Conservation (phyloP, 169 alveolate genomes). For the Plasmodium knowlesi region DNA sequence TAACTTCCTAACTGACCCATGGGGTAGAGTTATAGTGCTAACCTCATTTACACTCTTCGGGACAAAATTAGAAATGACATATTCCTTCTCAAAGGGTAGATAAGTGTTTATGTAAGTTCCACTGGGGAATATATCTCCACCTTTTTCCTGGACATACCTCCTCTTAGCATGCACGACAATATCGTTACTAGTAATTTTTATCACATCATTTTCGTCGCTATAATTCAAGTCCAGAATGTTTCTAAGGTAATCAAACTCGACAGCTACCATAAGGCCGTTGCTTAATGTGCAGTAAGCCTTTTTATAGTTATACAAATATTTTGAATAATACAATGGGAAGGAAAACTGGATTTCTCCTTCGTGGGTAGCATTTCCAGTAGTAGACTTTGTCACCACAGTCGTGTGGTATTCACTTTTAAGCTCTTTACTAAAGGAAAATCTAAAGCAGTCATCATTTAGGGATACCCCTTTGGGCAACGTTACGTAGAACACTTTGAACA, state of each 20-base stretch:
- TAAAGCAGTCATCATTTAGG: background rate
- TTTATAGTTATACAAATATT: constrained; percentile 4
- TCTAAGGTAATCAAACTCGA: constrained; percentile 4
- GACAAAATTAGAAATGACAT: constrained; percentile 24
- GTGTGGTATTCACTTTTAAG: background rate
- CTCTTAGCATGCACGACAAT: background rate
- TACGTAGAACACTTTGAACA: constrained; percentile 5
- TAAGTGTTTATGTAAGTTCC: constrained; percentile 16
- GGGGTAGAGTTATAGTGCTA: background rate
- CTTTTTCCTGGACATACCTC: background rate
- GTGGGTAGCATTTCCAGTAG: background rate
- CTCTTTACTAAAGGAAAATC: background rate
- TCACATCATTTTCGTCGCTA: background rate
- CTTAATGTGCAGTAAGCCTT: background rate
- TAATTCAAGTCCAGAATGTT: constrained; percentile 5
- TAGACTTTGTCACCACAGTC: background rate
- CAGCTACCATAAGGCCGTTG: background rate
- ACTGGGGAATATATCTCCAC: background rate
- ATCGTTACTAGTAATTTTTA: constrained; percentile 1
- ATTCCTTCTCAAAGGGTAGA: background rate
- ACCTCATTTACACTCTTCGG: background rate
- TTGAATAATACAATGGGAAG: background rate
- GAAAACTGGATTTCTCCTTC: constrained; percentile 3
- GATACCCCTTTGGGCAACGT: background rate
- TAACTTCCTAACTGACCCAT: background rate